A percentile compares a stretch with the other conserved stretches of the same genome.
These are phyloP conservation scores for Taxawa tesnikishii DNA, from an alignment of 2,329 filamentous ascomycete genomes.

Conservation along the genomic window DNA sequence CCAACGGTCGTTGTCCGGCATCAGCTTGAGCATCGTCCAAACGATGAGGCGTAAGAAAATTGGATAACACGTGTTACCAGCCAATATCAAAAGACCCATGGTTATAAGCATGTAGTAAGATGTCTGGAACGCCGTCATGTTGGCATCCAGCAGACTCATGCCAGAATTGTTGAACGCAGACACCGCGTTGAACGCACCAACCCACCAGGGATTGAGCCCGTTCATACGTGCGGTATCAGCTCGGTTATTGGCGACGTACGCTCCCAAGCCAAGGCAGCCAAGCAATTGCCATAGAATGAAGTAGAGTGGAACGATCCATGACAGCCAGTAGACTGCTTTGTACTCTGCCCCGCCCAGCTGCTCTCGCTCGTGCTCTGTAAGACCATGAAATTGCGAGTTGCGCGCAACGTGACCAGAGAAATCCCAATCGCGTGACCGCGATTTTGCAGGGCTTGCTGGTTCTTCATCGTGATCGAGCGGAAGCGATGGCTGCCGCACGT, in stretches of 20 bases:
- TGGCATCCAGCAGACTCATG: conserved; percentile 54
- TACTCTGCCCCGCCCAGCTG: conserved; percentile 53
- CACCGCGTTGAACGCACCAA: conserved; percentile 54
- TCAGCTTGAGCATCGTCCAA: conserved; percentile 40
- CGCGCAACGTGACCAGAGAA: conserved; percentile 27
- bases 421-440: no score
- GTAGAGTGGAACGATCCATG: conserved; percentile 49
- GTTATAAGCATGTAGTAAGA: conserved; percentile 33
- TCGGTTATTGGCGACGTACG: conserved; percentile 45
- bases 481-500: no score
- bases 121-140: conserved; percentile 49
- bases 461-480: no score
- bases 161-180: conserved; percentile 63
- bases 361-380: conserved; percentile 42
- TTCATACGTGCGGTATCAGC: conserved; percentile 39
- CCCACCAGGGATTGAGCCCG: conserved; percentile 55
- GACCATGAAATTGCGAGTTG: conserved; percentile 43
- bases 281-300: conserved; percentile 47
- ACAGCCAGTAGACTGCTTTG: conserved; percentile 46
- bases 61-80: conserved; percentile 46
- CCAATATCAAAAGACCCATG: conserved; percentile 36
- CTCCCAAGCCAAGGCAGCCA: conserved; percentile 46
- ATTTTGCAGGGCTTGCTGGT: no score
- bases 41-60: conserved; percentile 46
- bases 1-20: conserved; percentile 26